A percentile compares a stretch with the other conserved stretches of the same genome.
Conservation (phyloP, 371 early-diverging fungal species). For the Umbelopsis sp. region DNA sequence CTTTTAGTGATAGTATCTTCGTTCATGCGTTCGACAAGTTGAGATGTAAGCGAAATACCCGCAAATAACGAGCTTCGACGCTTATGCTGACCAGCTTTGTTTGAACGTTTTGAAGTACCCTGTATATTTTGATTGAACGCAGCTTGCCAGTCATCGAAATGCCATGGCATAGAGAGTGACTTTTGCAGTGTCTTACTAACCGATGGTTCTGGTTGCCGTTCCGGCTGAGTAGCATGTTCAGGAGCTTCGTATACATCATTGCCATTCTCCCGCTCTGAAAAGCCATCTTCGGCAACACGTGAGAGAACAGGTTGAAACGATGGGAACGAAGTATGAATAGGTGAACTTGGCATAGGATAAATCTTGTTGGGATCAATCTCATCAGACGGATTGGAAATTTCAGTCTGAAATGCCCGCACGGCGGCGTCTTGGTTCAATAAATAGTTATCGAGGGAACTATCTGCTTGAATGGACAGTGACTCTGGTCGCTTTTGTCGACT, state of each 20-base stretch:
- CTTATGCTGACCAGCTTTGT: constrained; percentile 23
- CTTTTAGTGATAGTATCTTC: constrained; percentile 26
- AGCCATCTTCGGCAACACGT: constrained; percentile 4
- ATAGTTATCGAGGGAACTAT: neutral
- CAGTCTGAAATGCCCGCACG: neutral
- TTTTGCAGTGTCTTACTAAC: neutral
- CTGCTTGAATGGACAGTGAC: constrained; percentile 9
- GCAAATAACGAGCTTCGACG: constrained; percentile 50
- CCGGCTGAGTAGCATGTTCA: neutral
- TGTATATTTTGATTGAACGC: constrained; percentile 2
- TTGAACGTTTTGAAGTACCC: neutral
- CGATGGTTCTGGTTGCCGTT: neutral
- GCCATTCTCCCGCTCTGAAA: neutral
- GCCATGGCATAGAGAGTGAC: constrained; percentile 13
- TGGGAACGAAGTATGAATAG: neutral
- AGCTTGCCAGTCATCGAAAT: constrained; percentile 10
- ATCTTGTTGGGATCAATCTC: constrained; percentile 16
- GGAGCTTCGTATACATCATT: too few species aligned
- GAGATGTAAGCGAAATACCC: constrained; percentile 52
- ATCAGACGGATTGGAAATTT: neutral
- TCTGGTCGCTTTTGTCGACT: constrained; percentile 31
- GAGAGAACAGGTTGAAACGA: constrained; percentile 7
- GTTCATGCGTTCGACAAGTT: constrained; percentile 45
- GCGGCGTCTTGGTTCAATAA: neutral
- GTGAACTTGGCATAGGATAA: constrained; percentile 14